Base-by-base conservation (phyloP, 73 alveolate species). In the Effrenium voratum region DNA sequence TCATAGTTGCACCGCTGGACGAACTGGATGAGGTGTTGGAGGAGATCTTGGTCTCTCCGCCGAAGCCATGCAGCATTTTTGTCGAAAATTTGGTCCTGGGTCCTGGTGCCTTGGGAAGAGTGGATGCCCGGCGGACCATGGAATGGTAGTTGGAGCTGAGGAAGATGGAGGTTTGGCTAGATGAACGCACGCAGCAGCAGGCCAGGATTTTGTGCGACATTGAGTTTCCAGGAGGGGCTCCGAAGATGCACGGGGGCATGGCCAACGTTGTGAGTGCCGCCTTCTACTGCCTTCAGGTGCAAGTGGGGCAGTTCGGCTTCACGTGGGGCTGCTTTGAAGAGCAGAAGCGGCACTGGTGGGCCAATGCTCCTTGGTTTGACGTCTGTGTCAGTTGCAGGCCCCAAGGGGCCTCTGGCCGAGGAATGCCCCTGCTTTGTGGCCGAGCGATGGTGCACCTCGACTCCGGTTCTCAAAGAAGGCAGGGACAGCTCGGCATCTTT, bases 321-420 rank as follows among this genome's bases (percentile, higher is more conserved):
- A 47, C 86, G 22, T 90, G 96, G 96, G 96, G 96, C 55, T 45
- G 87, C 86, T 90, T 90, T 43, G 96, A 90, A 41, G 96, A 90
- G 75, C 96, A 90, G 57, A 90, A 90, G 55, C 38, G 96, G 57
- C 96, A 90, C 96, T 90, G 96, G 96, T 87, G 95, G 95, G 85
- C 96, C 43, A 90, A 90, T 46, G 95, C 66, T 4, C 6, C 87
- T 68, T 46, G 60, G 45, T 34, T 5, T 8, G 8, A 40, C 36
- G 0, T 15, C 13, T 24, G 46, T 36, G 38, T 73, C 30, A 32
- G 6, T 0, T 6, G 24, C 45, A 5, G 3, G 40, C 30, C 38
- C 41, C 22, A 36, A 12, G 38, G 10, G 38, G 38, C 5, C 59
- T 3, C 16, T 12, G 32, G 43, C 57, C 6, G 52, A 87, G 96